Base-by-base conservation (phyloP, 2,329 filamentous ascomycete species). In the Geosmithia putterillii region DNA sequence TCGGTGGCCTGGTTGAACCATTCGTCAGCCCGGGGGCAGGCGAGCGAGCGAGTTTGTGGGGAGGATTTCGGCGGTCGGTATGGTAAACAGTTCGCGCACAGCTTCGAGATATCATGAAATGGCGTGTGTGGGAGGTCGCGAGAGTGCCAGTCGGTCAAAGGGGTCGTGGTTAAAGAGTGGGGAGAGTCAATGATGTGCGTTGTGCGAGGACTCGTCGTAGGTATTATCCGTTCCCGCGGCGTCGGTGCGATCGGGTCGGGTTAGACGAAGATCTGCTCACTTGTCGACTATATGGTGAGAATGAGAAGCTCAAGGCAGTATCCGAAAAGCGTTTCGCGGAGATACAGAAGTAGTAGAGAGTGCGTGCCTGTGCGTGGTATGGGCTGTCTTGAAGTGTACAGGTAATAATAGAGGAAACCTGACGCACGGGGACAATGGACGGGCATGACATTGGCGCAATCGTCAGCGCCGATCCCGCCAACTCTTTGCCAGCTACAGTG, bases 11-110 rank as follows among this genome's bases (percentile, higher is more conserved):
- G 15, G 20, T 22, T 38, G 44, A 23, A 28, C 25, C 18, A 35
- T 18, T 36, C 25, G 22, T 17, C 23, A 15, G 43, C 38, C 38
- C 38, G 18, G 10, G 17, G 12, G 10, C 20, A 17, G 43, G 38
- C 42, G 28, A 41, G 40, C 40, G 22, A 32, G 22, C 15, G n/a
- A n/a, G 20, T 20, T 40, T 12, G 15, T 19, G 2, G 22, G 5
- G 40, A 32, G 21, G 22, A 25, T 17, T 12, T 22, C n/a, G 21
- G 40, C 23, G 10, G 40, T 3, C n/a, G 19, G 50, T 52, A 44
- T 54, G 36, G 36, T 18, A 18, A 4, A 9, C 6, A n/a, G 36
- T 12, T 38, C 36, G 36, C 36, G 36, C 20, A 21, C 14, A 38
- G 19, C 20, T 25, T 40, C 22, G 38, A 25, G 20, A 17, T 9